These are phyloP conservation scores for Exserohilum turcica DNA, from an alignment of 2,329 filamentous ascomycete genomes.

Conservation along the genomic window DNA sequence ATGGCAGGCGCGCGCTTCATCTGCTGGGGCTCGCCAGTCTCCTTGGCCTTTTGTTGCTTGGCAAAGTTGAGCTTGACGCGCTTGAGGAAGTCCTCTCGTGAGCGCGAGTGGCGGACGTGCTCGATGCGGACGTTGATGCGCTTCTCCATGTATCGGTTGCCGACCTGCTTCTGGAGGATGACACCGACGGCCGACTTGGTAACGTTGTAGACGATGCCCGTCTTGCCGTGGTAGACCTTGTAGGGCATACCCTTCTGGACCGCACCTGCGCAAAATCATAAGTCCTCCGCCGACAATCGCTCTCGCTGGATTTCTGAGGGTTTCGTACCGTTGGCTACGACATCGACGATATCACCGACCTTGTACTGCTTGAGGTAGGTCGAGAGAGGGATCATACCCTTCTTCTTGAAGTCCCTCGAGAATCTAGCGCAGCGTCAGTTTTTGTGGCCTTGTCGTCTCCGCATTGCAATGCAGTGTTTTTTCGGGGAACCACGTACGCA, in stretches of 20 bases:
- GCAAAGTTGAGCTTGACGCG: conserved; percentile 96
- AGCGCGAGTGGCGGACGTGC: conserved; percentile 93
- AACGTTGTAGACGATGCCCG: conserved; percentile 95
- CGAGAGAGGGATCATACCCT: conserved; percentile 89
- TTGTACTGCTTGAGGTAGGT: conserved; percentile 96
- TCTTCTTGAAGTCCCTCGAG: conserved; percentile 91
- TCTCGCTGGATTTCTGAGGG: conserved; percentile 24
- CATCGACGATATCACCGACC: conserved; percentile 98
- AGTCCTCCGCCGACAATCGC: conserved; percentile 19
- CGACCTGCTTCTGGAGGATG: conserved; percentile 97
- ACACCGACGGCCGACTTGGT: conserved; percentile 97
- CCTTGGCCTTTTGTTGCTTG: conserved; percentile 91
- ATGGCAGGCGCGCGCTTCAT: conserved; percentile 87
- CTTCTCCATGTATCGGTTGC: conserved; percentile 99
- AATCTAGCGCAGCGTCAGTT: conserved; percentile 57
- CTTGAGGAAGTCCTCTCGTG: conserved; percentile 93
- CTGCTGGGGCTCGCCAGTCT: conserved; percentile 81
- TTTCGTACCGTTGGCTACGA: conserved; percentile 95
- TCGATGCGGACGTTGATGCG: conserved; percentile 98
- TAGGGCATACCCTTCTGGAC: conserved; percentile 76
- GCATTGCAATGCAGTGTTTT: conserved; percentile 4
- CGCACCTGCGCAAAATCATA: conserved; percentile 38
- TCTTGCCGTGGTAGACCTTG: conserved; percentile 99
- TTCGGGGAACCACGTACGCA: conserved; percentile 38
- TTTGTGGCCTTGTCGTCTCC: conserved; percentile 7